Evolutionary conservation across 371 early-diverging fungal genomes (phyloP).

Genomic region (Actinomortierella ambigua): DNA sequence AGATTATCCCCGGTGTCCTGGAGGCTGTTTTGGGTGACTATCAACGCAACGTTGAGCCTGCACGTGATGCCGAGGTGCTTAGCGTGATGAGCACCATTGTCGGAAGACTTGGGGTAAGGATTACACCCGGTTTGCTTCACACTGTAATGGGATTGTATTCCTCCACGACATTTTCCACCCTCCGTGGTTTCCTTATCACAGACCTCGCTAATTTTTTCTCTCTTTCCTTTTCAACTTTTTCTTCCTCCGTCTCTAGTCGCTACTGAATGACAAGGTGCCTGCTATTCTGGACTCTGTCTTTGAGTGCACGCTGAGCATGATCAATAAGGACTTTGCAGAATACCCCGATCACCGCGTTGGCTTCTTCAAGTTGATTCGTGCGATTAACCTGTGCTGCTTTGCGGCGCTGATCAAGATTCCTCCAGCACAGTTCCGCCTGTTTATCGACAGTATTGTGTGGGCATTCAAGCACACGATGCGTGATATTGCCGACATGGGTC

Average conservation of each 20-base stretch:
- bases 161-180: not conserved
- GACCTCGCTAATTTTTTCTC: conserved; percentile 4
- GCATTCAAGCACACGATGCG: conserved; percentile 99
- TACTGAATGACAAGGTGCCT: conserved; percentile 83
- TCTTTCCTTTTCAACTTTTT: not conserved
- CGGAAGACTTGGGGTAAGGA: conserved; percentile 73
- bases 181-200: not conserved
- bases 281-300: conserved; percentile 92
- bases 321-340: conserved; percentile 96
- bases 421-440: conserved; percentile 84
- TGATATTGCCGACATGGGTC: conserved; percentile 93
- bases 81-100: conserved; percentile 88
- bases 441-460: conserved; percentile 95
- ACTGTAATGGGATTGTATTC: not conserved
- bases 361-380: conserved; percentile 89
- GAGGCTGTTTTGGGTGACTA: conserved; percentile 93
- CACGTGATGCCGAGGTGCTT: conserved; percentile 94
- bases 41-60: conserved; percentile 79
- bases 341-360: conserved; percentile 96
- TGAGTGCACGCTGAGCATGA: conserved; percentile 96
- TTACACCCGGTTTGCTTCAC: conserved; percentile 22
- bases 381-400: conserved; percentile 91
- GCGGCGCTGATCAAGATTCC: conserved; percentile 81
- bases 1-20: conserved; percentile 89
- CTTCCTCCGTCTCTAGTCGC: conserved; percentile 55